Conservation (phyloP, 202 grass and related monocot species). For the Carex arenaria region DNA sequence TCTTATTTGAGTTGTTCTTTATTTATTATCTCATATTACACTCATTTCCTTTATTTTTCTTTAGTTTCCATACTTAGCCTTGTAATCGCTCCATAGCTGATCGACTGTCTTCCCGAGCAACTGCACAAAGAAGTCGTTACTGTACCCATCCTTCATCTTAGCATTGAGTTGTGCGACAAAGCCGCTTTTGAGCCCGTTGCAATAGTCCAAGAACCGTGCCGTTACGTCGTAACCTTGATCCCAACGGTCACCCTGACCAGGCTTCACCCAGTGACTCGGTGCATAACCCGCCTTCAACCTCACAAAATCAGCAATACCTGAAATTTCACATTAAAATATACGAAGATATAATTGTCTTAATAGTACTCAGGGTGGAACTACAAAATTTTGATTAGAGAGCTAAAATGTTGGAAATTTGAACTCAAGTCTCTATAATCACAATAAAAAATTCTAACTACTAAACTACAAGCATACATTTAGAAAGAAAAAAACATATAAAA, state of each 20-base stretch:
- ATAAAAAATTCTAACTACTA: too few species aligned
- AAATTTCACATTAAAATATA: not conserved
- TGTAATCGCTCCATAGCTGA: constrained; percentile 56
- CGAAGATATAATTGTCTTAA: not conserved
- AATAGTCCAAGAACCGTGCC: constrained; percentile 63
- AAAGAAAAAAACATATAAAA: too few species aligned
- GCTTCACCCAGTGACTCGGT: constrained; percentile 38
- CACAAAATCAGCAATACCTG: constrained; percentile 65
- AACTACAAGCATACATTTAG: too few species aligned
- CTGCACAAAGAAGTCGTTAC: constrained; percentile 43
- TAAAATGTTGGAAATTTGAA: too few species aligned
- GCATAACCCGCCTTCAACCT: constrained; percentile 42
- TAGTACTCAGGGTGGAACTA: too few species aligned
- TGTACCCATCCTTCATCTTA: constrained; percentile 48
- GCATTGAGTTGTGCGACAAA: constrained; percentile 61
- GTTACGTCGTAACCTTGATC: constrained; percentile 55
- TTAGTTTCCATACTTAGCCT: constrained; percentile 39
- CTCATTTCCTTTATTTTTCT: not conserved
- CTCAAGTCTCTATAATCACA: too few species aligned
- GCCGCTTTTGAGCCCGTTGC: constrained; percentile 30
- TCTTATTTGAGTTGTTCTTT: not conserved
- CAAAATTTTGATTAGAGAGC: too few species aligned
- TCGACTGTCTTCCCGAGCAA: constrained; percentile 49
- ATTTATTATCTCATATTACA: not conserved
- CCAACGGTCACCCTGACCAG: constrained; percentile 43